Base-by-base conservation (phyloP, 305 asterid species). In the Coffea humblotiana region DNA sequence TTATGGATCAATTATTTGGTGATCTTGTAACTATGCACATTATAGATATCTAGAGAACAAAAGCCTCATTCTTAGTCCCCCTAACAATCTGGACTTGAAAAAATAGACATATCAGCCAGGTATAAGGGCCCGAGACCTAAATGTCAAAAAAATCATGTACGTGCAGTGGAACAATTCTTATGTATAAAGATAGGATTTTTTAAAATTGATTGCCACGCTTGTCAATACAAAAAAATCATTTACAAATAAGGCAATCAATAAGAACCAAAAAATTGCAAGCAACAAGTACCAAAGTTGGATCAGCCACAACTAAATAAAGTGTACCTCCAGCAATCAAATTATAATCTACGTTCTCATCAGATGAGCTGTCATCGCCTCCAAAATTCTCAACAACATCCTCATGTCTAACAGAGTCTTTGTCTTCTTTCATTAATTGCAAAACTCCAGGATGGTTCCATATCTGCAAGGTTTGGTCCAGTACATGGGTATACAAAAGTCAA, bases 371-470 rank as follows among this genome's bases (percentile, higher is more conserved):
- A 79, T 94, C 96, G 10, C 90, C 97, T 82, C 89, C 89, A 81
- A 88, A 82, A 72, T 88, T 89, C 74, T 96, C 98, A 16, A 86
- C 88, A 75, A 78, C 64, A 80, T 90, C 97, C 87, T 93, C 98
- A 81, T 88, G 87, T 83, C 89, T 92, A 68, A 78, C 87, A 79
- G 86, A 80, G 77, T 89, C 94, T 87, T 86, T 93, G 88, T 88
- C 90, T 84, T 94, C 97, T 85, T 90, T 93, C 93, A 88, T 89
- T 78, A 96, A 85, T 89, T 91, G 97, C 89, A 96, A 86, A 84
- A 93, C 90, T 73, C 99, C 99, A 86, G 99, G 99, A 92, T 96
- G 99, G 84, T 96, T 96, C 98, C 98, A 96, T 85, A 96, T 96
- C 99, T 96, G 85, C 81, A 86, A 71, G 35, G 37, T 47, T 47